Percentiles rank a stretch among this genome's conserved stretches.
Conservation (phyloP, 352 stramenopile genomes). For the Thalassiosira pacifica region DNA sequence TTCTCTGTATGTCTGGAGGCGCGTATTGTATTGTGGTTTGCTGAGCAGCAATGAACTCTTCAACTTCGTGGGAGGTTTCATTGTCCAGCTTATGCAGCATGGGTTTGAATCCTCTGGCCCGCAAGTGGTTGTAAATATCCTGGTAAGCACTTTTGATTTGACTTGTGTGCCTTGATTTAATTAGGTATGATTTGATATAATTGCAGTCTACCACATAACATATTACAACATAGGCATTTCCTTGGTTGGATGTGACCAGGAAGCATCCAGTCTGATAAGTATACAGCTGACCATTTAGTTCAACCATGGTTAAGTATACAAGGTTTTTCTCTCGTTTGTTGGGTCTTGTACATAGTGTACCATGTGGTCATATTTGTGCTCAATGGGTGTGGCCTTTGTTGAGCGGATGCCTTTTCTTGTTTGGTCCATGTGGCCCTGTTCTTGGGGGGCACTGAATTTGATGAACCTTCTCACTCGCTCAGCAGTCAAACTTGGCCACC, state of each 20-base stretch:
- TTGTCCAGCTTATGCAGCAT: slow-evolving; percentile 45
- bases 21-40: slow-evolving; percentile 22
- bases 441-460: not conserved
- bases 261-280: not conserved
- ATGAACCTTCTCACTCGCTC: not conserved
- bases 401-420: slow-evolving; percentile 16
- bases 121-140: not conserved
- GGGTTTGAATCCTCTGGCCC: not conserved
- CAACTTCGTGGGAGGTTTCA: slow-evolving; percentile 41
- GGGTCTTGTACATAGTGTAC: not conserved
- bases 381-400: slow-evolving; percentile 17
- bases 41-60: slow-evolving; percentile 29
- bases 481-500: not conserved
- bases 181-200: slow-evolving; percentile 4
- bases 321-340: not conserved
- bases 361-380: not conserved
- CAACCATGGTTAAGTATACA: not conserved
- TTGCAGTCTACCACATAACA: slow-evolving; percentile 3
- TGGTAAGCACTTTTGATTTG: slow-evolving; percentile 2
- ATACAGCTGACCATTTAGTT: not conserved
- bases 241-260: not conserved
- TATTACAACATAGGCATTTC: not conserved
- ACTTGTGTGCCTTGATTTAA: slow-evolving; percentile 4
- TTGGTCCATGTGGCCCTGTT: slow-evolving; percentile 31
- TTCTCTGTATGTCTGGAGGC: slow-evolving; percentile 54